These are phyloP conservation scores for Metarhizium humberi DNA, from an alignment of 2,329 filamentous ascomycete genomes.

Conservation along the genomic window DNA sequence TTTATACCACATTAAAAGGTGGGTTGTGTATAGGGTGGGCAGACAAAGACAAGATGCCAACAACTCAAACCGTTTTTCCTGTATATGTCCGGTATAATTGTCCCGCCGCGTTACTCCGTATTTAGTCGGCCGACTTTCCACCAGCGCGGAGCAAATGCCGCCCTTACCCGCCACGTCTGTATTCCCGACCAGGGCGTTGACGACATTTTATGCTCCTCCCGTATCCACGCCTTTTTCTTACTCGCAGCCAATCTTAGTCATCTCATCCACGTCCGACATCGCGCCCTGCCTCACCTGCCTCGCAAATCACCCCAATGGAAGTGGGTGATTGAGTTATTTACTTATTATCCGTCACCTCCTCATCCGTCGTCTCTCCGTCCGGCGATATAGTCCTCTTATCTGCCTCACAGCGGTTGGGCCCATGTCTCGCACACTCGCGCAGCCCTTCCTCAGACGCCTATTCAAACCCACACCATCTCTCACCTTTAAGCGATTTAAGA, in stretches of 20 bases:
- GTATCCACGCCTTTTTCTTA: not conserved
- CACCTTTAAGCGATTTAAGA: conserved; percentile 2
- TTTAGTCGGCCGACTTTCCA: no score
- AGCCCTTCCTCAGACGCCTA: conserved; percentile 9
- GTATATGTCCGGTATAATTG: no score
- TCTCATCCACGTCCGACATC: conserved; percentile 1
- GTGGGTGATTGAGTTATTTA: not conserved
- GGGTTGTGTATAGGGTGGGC: no score
- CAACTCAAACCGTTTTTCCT: no score
- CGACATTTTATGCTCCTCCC: not conserved
- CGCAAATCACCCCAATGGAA: not conserved
- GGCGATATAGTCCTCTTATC: not conserved
- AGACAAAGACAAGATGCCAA: no score
- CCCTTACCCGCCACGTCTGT: not conserved
- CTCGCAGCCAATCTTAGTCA: not conserved
- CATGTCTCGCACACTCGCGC: not conserved
- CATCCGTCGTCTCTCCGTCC: not conserved
- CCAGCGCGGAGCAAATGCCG: not conserved
- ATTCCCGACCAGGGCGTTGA: not conserved
- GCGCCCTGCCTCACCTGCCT: not conserved
- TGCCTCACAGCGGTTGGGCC: not conserved
- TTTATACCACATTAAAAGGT: no score
- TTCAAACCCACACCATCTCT: not conserved
- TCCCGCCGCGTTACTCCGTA: no score
- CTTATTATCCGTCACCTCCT: not conserved